Evolutionary conservation across 2,329 filamentous ascomycete species (phyloP), one percentile per base, ranked within the genome.

Genomic region (Cercospora nicotianae): DNA sequence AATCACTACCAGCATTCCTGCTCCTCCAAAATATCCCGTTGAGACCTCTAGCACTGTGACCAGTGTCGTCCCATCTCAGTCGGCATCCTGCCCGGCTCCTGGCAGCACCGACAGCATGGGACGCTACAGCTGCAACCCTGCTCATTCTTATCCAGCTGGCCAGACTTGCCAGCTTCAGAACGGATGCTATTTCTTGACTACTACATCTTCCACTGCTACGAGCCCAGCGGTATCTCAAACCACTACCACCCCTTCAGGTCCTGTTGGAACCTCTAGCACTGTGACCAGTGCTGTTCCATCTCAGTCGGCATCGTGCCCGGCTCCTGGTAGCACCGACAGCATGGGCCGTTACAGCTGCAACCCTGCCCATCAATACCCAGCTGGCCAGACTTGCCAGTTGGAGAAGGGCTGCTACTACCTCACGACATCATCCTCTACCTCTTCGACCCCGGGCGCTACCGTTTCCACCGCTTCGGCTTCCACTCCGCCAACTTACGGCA

Each of bases 61-160:
- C 16, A 39, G 36, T 39, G 36, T 3, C 16, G 36, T n/a, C 2
- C 36, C 36, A 39, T 39, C 36, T 39, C 36, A 39, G 7, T 39
- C 36, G 6, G 36, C 36, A 42, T 4, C 63, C 3, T 66, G 65
- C 28, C 45, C 59, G n/a, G 58, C 65, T 30, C 55, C 60, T 9
- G 65, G 65, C 10, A 42, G 45, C 18, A 31, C 51, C 10, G 26
- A 66, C 59, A 61, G 59, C 16, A 18, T 18, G 48, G 65, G 65
- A 23, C 65, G 36, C 20, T 66, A 66, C 60, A 45, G 30, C 33
- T 66, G 65, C 45, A 66, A 66, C 39, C 65, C 65, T 39, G 65
- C 64, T 1, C 64, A 66, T 33, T 33, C 45, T 51, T 66, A 66
- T 23, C 64, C 64, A n/a, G 48, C 48, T 16, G 64, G 64, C 2